Evolutionary conservation across 2,329 filamentous ascomycete species (phyloP), one percentile per base, ranked within the genome.

Genomic region (Cryphonectria carpinicola): DNA sequence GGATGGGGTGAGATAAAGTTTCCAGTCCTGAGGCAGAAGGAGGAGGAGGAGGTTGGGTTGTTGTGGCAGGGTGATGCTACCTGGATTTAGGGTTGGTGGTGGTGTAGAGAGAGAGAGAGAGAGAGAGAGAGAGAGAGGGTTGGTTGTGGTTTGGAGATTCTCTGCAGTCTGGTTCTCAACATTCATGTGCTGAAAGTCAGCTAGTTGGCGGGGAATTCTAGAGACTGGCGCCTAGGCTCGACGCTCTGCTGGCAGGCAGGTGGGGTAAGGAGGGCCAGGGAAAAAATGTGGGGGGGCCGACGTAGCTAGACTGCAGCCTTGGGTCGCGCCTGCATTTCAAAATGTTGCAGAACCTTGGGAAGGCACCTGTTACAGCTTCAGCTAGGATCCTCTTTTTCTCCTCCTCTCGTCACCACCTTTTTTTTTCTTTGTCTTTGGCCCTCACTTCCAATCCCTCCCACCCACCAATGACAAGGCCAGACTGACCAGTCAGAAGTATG

Each of bases 221-320:
- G 35, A 61, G 58, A 22, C 65, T 41, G 41, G 65, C 52, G 49
- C 65, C 54, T 58, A 19, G 54, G 14, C 17, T 19, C 17, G 28
- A 58, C 25, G 25, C 64, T 22, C 46, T 52, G 64, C 39, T 60
- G 65, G 65, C 65, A 67, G 65, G 65, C 65, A 67, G 65, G 65
- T 39, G 39, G 54, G 65, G 54, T 13, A 8, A n/a, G 37, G 28
- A n/a, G 39, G 10, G 2, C 46, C 46, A n/a, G 19, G 46, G 46
- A n/a, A 7, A 37, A 60, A 43, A 43, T 46, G 52, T 43, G 65
- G 65, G 65, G 52, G 22, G 4, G 37, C 25, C 35, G 56, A 68
- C 66, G 66, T 46, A 68, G 56, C 66, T 68, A 13, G 28, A n/a
- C 62, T 58, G 66, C 66, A 68, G 66, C 66, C 66, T 68, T 68